Conservation (phyloP, 768 basidiomycete species). For the Crepidotus variabilis region DNA sequence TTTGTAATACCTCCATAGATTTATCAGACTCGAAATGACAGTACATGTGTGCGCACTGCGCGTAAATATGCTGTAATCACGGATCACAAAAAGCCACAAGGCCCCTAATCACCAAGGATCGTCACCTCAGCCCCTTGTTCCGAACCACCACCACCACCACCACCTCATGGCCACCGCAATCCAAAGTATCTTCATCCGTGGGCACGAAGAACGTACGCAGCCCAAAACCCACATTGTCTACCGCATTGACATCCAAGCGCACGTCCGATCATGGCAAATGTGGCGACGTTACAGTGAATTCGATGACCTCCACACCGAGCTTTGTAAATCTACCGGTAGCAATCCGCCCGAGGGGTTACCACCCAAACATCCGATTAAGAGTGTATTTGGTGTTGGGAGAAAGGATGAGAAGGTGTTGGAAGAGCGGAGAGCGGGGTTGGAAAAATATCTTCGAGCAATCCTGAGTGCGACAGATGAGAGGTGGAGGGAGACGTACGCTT, state of each 20-base stretch:
- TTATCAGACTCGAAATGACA: too few relatives aligned
- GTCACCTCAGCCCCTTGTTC: not conserved
- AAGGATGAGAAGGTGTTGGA: slow-evolving; percentile 60
- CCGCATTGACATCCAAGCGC: slow-evolving; percentile 79
- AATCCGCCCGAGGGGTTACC: slow-evolving; percentile 80
- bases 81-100: not conserved
- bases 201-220: slow-evolving; percentile 59
- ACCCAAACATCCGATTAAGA: slow-evolving; percentile 74
- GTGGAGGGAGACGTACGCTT: slow-evolving; percentile 78
- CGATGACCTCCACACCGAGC: slow-evolving; percentile 77
- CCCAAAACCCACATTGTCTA: slow-evolving; percentile 84
- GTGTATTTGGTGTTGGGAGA: slow-evolving; percentile 23
- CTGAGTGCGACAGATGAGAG: slow-evolving; percentile 74
- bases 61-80: too few relatives aligned
- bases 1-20: too few relatives aligned
- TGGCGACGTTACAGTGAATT: slow-evolving; percentile 96
- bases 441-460: slow-evolving; percentile 84
- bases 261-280: slow-evolving; percentile 91
- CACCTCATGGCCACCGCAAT: slow-evolving; percentile 47
- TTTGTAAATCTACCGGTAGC: slow-evolving; percentile 75
- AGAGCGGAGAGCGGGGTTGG: slow-evolving; percentile 74
- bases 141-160: not conserved
- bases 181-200: slow-evolving; percentile 69
- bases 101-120: not conserved
- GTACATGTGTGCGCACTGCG: too few relatives aligned